Evolutionary conservation across 805 yeast genomes (phyloP).

Genomic region (Cyberlindnera meyerae): DNA sequence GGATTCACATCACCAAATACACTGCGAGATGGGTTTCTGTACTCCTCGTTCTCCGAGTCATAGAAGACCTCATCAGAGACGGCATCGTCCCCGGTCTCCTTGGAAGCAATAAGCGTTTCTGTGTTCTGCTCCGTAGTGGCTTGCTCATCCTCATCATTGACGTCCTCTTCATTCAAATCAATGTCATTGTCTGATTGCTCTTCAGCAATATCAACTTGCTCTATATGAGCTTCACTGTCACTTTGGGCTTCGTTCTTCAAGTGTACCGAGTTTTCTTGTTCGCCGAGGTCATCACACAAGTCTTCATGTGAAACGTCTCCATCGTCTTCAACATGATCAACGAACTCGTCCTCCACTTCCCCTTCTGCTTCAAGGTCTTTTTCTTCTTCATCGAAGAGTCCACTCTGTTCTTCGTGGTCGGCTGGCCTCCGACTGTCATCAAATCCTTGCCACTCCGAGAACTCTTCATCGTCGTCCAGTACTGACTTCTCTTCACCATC

Average conservation of each 20-base stretch:
- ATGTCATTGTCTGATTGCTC: neutral
- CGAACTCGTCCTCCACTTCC: neutral
- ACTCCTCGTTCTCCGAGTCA: constrained; percentile 24
- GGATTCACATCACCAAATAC: constrained; percentile 21
- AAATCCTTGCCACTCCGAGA: too few species aligned
- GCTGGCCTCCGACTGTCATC: too few species aligned
- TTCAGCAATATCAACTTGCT: neutral
- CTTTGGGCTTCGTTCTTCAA: too few species aligned
- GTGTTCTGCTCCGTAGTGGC: too few species aligned
- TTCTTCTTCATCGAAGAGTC: neutral
- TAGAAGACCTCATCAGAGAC: constrained; percentile 18
- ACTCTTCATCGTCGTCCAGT: too few species aligned
- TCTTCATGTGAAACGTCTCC: too few species aligned
- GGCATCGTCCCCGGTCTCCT: neutral
- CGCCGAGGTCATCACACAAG: too few species aligned
- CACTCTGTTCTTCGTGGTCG: neutral
- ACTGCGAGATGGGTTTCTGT: constrained; percentile 22
- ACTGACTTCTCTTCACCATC: too few species aligned
- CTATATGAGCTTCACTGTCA: neutral
- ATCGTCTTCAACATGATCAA: neutral
- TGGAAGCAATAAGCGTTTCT: too few species aligned
- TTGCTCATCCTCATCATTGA: neutral
- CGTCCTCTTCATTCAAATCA: constrained; percentile 6
- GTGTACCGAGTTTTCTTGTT: too few species aligned
- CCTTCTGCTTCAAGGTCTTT: constrained; percentile 2